Conservation (phyloP, 306 rosid genomes). For the Cucumis cinereus region DNA sequence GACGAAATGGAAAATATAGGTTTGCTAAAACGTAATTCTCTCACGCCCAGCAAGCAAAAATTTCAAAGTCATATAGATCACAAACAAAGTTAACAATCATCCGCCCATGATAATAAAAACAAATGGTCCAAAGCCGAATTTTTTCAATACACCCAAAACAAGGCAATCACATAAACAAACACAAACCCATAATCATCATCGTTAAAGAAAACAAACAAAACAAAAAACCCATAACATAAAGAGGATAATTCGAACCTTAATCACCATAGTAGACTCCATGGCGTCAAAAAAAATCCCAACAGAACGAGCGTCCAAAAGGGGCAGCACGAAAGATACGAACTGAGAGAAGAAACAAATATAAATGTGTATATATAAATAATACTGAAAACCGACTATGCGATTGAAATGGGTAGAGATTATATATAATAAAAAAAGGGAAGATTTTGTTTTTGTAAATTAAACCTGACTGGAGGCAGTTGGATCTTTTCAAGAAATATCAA, state of each 20-base stretch:
- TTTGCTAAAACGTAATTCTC: not conserved
- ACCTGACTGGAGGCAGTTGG: not conserved
- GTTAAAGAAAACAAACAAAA: not conserved
- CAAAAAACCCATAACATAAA: not conserved
- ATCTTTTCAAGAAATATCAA: not conserved
- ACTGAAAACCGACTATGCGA: not conserved
- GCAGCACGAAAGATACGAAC: not conserved
- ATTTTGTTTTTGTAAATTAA: not conserved
- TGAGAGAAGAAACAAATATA: too few species aligned
- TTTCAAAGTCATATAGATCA: not conserved
- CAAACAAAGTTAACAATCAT: not conserved
- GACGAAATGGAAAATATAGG: not conserved
- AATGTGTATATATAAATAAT: not conserved
- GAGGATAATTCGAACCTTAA: slow-evolving; percentile 48
- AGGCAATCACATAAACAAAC: not conserved
- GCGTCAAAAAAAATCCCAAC: not conserved
- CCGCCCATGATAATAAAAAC: not conserved
- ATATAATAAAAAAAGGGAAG: not conserved
- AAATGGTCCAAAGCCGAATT: not conserved
- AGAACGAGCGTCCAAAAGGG: slow-evolving; percentile 13
- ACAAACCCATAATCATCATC: not conserved
- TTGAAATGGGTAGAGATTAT: not conserved
- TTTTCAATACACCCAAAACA: not conserved
- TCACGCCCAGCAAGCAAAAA: not conserved
- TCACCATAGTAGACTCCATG: slow-evolving; percentile 55